A percentile compares a stretch with the other conserved stretches of the same genome.
Conservation (phyloP, 345 rosid genomes). For the Pugionium cornutum region DNA sequence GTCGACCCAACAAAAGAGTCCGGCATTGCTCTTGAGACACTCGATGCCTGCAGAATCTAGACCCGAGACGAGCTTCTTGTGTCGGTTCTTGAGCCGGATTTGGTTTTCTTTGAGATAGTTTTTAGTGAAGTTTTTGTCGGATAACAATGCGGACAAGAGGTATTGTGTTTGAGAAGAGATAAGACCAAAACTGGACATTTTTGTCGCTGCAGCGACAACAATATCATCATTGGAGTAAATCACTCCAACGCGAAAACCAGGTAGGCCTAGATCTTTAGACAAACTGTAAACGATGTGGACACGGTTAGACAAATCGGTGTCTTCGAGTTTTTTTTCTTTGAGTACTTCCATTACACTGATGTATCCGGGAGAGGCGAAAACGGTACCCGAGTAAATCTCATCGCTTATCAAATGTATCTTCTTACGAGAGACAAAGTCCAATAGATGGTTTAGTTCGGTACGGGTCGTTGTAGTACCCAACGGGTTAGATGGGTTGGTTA, state of each 20-base stretch:
- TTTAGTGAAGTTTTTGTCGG: constrained; percentile 65
- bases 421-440: constrained; percentile 56
- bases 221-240: constrained; percentile 69
- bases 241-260: constrained; percentile 89
- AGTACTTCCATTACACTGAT: constrained; percentile 65
- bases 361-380: constrained; percentile 59
- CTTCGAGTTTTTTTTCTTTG: constrained; percentile 48
- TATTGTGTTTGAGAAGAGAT: constrained; percentile 81
- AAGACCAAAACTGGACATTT: constrained; percentile 87
- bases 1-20: constrained; percentile 82
- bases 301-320: constrained; percentile 47
- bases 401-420: constrained; percentile 71
- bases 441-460: constrained; percentile 58
- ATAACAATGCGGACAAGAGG: constrained; percentile 61
- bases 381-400: constrained; percentile 77
- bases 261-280: constrained; percentile 82
- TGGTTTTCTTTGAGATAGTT: constrained; percentile 59
- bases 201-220: constrained; percentile 72
- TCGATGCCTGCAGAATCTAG: constrained; percentile 58
- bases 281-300: constrained; percentile 77
- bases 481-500: constrained; percentile 84
- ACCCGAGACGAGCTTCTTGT: constrained; percentile 54
- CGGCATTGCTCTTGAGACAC: constrained; percentile 69
- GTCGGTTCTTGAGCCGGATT: constrained; percentile 54
- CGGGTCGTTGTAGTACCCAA: constrained; percentile 62